These are phyloP conservation scores for Chaetomium strumarium DNA, from an alignment of 2,329 filamentous ascomycete genomes.

Conservation along the genomic window DNA sequence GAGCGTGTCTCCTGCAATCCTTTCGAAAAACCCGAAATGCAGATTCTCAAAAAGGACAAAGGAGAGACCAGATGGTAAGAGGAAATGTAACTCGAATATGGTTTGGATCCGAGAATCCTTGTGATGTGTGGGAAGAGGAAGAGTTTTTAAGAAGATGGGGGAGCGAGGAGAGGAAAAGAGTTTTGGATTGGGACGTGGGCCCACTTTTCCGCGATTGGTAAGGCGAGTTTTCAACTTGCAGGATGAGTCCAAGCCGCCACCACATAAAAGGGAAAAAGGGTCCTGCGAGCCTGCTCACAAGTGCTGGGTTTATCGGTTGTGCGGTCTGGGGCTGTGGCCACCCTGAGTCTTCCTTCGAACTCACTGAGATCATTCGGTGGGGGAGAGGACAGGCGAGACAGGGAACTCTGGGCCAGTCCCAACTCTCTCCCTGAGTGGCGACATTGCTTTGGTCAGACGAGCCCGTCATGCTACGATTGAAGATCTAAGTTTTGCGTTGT, in stretches of 20 bases:
- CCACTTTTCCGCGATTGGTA: conserved; percentile 21
- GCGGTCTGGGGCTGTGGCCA: conserved; percentile 11
- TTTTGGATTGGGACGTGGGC: conserved; percentile 22
- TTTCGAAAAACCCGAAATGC: conserved; percentile 36
- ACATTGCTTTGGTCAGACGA: background rate
- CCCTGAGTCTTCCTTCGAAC: background rate
- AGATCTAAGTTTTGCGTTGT: background rate
- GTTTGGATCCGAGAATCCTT: conserved; percentile 32
- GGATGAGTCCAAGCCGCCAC: conserved; percentile 6
- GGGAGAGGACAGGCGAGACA: conserved; percentile 6
- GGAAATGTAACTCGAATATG: conserved; percentile 24
- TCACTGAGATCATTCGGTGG: background rate
- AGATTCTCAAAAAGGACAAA: conserved; percentile 41
- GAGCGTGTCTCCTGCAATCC: conserved; percentile 33
- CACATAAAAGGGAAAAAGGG: too few species aligned
- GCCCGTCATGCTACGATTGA: background rate
- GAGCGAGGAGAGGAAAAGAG: conserved; percentile 15
- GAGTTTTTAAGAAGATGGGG: conserved; percentile 5
- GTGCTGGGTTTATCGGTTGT: conserved; percentile 2
- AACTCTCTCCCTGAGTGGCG: conserved; percentile 2
- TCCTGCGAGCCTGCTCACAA: background rate
- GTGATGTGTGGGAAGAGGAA: conserved; percentile 24
- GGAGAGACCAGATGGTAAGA: conserved; percentile 34
- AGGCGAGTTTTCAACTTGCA: conserved; percentile 16
- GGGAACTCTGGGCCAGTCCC: background rate